Conservation (phyloP, 768 basidiomycete genomes). For the Phaffia tasmanica region DNA sequence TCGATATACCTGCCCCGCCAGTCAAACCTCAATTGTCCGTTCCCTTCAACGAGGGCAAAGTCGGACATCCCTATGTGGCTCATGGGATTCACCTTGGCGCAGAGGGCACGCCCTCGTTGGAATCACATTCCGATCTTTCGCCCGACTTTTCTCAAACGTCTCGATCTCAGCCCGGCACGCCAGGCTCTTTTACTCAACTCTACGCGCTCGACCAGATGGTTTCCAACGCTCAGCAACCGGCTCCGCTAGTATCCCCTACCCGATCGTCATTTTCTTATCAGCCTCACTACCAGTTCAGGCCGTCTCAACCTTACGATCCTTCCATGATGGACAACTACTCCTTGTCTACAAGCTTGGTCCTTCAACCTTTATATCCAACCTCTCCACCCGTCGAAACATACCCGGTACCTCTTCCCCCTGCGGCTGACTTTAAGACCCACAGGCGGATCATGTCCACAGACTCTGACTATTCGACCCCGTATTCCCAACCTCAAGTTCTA, state of each 20-base stretch:
- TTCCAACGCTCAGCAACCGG: neutral
- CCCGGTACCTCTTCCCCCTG: neutral
- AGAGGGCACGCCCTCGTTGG: constrained; percentile 13
- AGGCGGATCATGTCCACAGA: constrained; percentile 16
- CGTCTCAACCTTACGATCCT: constrained; percentile 12
- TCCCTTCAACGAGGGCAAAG: neutral
- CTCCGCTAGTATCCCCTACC: neutral
- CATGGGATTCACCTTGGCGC: neutral
- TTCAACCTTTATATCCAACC: too few species aligned
- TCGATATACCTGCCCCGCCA: neutral
- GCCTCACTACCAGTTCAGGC: neutral
- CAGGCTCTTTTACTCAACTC: constrained; percentile 8
- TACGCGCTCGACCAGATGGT: neutral
- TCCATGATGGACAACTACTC: constrained; percentile 9
- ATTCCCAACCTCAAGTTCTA: neutral
- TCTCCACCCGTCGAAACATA: neutral
- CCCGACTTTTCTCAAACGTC: constrained; percentile 15
- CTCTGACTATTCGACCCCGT: constrained; percentile 6
- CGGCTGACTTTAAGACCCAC: constrained; percentile 5
- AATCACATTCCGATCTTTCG: constrained; percentile 17
- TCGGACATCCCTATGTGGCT: neutral
- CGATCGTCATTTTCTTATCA: neutral
- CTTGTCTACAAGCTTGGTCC: neutral
- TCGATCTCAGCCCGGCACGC: constrained; percentile 15
- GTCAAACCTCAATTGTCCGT: neutral